Conservation (phyloP, 78 protist species). For the Creolimax fragrantissima region DNA sequence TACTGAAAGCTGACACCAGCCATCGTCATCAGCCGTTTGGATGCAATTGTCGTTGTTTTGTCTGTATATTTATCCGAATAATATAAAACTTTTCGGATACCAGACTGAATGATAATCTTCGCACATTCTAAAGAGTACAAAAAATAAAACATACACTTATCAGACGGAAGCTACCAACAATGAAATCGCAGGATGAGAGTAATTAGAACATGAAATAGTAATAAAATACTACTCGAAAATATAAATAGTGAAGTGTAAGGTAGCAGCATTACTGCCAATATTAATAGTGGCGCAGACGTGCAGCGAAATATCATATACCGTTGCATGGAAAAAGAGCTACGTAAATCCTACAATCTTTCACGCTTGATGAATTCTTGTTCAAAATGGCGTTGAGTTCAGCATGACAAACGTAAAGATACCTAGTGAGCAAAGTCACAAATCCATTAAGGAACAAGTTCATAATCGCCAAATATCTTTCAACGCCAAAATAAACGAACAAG, state of each 20-base stretch:
- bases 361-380: conserved; percentile 40
- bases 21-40: conserved; percentile 43
- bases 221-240: background rate
- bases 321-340: conserved; percentile 63
- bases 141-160: background rate
- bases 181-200: background rate
- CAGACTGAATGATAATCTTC: conserved; percentile 63
- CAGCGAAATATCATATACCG: background rate
- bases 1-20: conserved; percentile 35
- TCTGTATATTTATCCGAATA: conserved; percentile 46
- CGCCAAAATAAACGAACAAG: too few relatives aligned
- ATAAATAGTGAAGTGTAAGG: background rate
- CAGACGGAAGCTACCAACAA: background rate
- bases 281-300: too few relatives aligned
- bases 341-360: conserved; percentile 39
- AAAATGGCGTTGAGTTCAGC: conserved; percentile 67
- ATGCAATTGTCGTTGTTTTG: conserved; percentile 13
- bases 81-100: conserved; percentile 36
- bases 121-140: conserved; percentile 56
- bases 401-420: conserved; percentile 57
- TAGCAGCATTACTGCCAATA: background rate
- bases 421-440: background rate
- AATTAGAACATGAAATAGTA: background rate
- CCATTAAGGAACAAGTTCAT: background rate
- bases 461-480: too few relatives aligned